phyloP scores from a whole-genome alignment of 441 rosid genomes.

The Adansonia grandidieri region DNA sequence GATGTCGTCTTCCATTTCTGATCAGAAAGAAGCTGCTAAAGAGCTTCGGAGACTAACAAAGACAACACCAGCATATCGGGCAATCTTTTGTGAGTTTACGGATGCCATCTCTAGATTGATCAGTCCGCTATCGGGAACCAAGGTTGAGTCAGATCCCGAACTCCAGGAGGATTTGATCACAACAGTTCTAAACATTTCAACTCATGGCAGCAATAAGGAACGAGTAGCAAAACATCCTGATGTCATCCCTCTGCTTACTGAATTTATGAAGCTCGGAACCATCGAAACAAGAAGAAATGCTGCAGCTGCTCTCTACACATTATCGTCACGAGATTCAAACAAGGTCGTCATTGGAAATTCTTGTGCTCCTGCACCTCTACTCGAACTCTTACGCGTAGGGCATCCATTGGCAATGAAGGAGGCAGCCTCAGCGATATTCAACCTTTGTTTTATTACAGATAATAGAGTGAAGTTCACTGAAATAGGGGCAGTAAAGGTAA shows the following conservation, averaged over 20 bases:
- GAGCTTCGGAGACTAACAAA: constrained; percentile 46
- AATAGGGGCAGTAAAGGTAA: constrained; percentile 41
- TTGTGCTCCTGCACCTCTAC: constrained; percentile 42
- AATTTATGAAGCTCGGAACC: constrained; percentile 44
- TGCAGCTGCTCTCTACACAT: constrained; percentile 52
- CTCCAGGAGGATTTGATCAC: constrained; percentile 35
- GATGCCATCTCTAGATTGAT: constrained; percentile 47
- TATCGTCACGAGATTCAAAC: constrained; percentile 38
- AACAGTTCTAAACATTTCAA: constrained; percentile 41
- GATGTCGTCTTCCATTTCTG: constrained; percentile 42
- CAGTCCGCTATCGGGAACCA: constrained; percentile 30
- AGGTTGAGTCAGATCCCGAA: constrained; percentile 33
- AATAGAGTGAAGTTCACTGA: constrained; percentile 39
- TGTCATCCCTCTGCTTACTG: constrained; percentile 45
- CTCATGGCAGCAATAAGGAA: constrained; percentile 43
- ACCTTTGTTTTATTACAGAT: constrained; percentile 34
- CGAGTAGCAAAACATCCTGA: constrained; percentile 40
- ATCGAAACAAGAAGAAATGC: constrained; percentile 48
- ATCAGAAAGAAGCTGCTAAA: constrained; percentile 47
- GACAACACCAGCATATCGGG: constrained; percentile 26
- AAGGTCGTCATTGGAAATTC: constrained; percentile 42
- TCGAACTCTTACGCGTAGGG: constrained; percentile 46
- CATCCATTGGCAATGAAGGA: constrained; percentile 44
- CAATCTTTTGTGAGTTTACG: constrained; percentile 27
- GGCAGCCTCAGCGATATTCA: constrained; percentile 50